These are phyloP conservation scores for Claviceps monticola DNA, from an alignment of 2,329 filamentous ascomycete genomes.

Conservation along the genomic window DNA sequence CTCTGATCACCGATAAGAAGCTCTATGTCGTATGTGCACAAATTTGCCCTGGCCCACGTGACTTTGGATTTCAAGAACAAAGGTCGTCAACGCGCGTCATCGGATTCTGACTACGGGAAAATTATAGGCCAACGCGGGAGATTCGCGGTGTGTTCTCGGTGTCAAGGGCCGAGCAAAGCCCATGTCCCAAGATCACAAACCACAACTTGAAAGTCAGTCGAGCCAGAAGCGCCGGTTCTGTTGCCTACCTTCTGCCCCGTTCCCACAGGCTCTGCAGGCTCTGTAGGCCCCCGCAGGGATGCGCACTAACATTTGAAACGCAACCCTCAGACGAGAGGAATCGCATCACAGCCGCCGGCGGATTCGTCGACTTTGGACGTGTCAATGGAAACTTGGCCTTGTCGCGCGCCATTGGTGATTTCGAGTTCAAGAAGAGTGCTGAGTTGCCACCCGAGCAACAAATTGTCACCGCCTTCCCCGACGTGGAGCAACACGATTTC, in stretches of 20 bases:
- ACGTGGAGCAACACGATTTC: constrained; percentile 83
- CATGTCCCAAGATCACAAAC: constrained; percentile 98
- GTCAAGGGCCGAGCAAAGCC: constrained; percentile 97
- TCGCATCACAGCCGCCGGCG: constrained; percentile 86
- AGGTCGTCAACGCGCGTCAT: neutral
- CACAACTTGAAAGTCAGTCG: constrained; percentile 82
- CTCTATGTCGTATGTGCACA: constrained; percentile 73
- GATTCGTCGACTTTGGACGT: constrained; percentile 95
- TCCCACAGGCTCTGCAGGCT: no score
- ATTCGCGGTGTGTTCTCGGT: constrained; percentile 87
- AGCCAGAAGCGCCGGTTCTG: neutral
- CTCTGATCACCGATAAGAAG: constrained; percentile 77
- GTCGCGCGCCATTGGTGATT: constrained; percentile 94
- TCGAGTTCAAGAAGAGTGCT: constrained; percentile 99
- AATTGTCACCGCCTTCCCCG: constrained; percentile 93
- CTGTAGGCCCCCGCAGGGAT: neutral
- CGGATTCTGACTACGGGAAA: constrained; percentile 8
- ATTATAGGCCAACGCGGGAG: constrained; percentile 79
- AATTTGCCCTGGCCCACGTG: neutral
- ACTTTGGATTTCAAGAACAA: neutral
- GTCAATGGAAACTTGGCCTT: constrained; percentile 96
- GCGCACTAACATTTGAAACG: neutral
- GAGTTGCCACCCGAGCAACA: constrained; percentile 96
- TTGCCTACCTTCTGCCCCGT: neutral
- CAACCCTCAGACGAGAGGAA: constrained; percentile 67